Base-by-base conservation (phyloP, 148 eudicot species). In the Agrostemma githago region DNA sequence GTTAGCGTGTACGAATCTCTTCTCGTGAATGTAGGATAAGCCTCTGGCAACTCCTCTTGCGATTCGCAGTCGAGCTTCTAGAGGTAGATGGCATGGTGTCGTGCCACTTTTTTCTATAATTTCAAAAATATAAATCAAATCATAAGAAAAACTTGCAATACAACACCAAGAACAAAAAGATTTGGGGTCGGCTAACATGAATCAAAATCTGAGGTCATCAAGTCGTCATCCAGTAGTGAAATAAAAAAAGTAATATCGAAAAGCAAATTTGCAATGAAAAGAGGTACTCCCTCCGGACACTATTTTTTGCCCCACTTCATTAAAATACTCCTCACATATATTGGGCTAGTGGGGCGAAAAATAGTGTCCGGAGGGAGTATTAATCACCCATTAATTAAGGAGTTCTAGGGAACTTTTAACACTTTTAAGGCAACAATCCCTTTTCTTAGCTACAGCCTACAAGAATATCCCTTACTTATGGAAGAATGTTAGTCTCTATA, bases 11-110 rank as follows among this genome's bases (percentile, higher is more conserved):
- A 92, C 96, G 6, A 79, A 83, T 79, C 91, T 92, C 83, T 90
- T 95, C 26, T 95, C 98, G 68, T 95, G 98, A 79, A 95, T 88
- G 84, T 88, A 84, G 42, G 84, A 62, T 68, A 95, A 82, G 10
- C 97, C 97, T n/a, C 87, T 80, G 16, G 98, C 98, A 0, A 95
- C 81, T 79, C 98, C 98, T 84, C 83, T 86, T 62, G 96, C 97
- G 62, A 95, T 89, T 79, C 86, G 86, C 46, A 95, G 81, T 38
- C 98, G 83, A 58, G 80, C 75, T 76, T 82, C 85, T 41, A 89
- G 84, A 0, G 98, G 80, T 72, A 92, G 79, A 81, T 85, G 88
- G 44, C 78, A 83, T 19, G 97, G 90, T 0, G 97, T 90, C 0
- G 97, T 87, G 0, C 96, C 91, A 4, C 70, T 62, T 79, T 85